These are phyloP conservation scores for Zymoseptoria crescenta DNA, from an alignment of 2,329 filamentous ascomycete genomes.

Conservation along the genomic window DNA sequence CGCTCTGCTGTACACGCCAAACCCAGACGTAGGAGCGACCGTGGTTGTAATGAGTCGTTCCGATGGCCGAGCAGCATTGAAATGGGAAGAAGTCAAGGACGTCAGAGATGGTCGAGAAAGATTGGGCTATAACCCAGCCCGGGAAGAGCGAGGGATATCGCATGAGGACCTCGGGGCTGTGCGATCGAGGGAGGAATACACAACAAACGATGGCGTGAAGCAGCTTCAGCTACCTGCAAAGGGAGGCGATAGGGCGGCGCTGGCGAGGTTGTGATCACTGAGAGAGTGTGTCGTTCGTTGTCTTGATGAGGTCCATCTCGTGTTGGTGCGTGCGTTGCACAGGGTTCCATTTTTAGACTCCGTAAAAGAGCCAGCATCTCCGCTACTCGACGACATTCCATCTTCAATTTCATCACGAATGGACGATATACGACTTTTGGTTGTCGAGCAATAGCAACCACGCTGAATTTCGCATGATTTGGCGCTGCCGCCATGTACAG, in stretches of 20 bases:
- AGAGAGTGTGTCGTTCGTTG: not conserved
- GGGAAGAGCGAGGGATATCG: constrained; percentile 14
- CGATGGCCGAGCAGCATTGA: constrained; percentile 15
- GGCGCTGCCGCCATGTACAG: not conserved
- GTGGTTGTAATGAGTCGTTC: constrained; percentile 17
- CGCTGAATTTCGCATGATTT: not conserved
- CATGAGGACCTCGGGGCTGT: constrained; percentile 21
- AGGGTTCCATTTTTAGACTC: not conserved
- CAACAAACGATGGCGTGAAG: constrained; percentile 5
- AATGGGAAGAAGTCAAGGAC: constrained; percentile 17
- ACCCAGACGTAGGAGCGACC: constrained; percentile 7
- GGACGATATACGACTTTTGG: too few relatives aligned
- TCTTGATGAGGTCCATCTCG: too few relatives aligned
- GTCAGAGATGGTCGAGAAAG: constrained; percentile 22
- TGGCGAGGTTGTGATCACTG: constrained; percentile 18
- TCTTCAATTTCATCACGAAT: not conserved
- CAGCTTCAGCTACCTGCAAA: constrained; percentile 12
- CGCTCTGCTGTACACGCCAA: constrained; percentile 13
- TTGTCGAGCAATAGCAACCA: too few relatives aligned
- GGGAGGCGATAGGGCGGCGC: constrained; percentile 23
- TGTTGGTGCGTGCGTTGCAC: not conserved
- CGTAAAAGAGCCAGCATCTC: not conserved
- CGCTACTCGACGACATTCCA: not conserved
- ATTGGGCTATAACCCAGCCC: constrained; percentile 23
- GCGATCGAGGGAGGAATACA: constrained; percentile 12